Evolutionary conservation across 768 basidiomycete genomes (phyloP), one percentile per base, ranked within the genome.

Genomic region (Neoboletus subvelutipes): DNA sequence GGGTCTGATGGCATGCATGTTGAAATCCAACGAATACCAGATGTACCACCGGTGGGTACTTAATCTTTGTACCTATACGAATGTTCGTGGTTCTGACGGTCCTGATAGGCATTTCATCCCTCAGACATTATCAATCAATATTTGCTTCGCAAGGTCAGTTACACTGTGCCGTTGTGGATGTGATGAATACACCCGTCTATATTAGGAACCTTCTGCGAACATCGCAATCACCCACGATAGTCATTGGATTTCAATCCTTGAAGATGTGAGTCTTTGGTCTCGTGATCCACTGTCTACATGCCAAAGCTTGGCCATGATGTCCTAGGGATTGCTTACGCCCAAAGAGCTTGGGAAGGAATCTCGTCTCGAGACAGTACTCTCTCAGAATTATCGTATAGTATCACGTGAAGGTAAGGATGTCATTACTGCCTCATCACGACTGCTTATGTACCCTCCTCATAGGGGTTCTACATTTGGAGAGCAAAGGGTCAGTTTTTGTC

Each of bases 171-270:
- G 17, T 24, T 2, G 15, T 36, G 33, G 20, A 15, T 22, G 12
- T 4, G 17, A 7, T 1, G 18, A n/a, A 20, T 24, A 54, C 18
- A 10, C 1, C 4, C 9, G 9, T 34, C 24, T 20, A 4, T 5
- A 7, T 33, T 34, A 58, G 58, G 42, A 46, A 11, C 49, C 56
- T 24, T 58, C 39, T 15, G 56, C 58, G 13, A 36, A 50, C 22
- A 28, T 59, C 11, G 58, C 58, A 18, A 48, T 59, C 37, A 52
- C 56, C 18, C 50, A 57, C 1, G 58, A 58, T n/a, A 41, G 26
- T 24, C 34, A 37, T 42, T 62, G 56, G 55, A 56, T 55, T 24
- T 55, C 52, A 26, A 37, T 56, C n/a, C 52, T 56, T 17, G 55
- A 55, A 40, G 37, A 55, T 7, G 55, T 56, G 22, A 9, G 54